Base-by-base conservation (phyloP, 192 early-diverging fungal genomes). In the Jimgerdemannia flammicorona region DNA sequence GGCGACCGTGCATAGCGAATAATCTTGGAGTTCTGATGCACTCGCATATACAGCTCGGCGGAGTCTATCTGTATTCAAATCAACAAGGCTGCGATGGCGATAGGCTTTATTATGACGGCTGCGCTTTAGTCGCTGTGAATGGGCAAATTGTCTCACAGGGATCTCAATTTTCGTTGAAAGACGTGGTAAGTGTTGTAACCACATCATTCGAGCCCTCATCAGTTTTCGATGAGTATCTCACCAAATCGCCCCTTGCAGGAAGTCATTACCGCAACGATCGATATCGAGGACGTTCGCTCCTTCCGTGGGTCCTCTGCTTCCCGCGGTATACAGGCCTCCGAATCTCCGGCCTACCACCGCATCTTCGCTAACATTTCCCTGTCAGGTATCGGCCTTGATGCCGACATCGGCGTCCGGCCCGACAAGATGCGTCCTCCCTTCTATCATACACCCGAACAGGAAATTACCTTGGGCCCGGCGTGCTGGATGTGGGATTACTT, bases 401-500 rank as follows among this genome's bases (percentile, higher is more conserved):
- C 59, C 4, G 80, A 80, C 43, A 74, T 81, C 39, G 77, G 78
- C 3, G 73, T 91, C 4, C 79, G 80, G 4, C 91, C 91, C 11
- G 86, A 89, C 0, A 66, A 81, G 49, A 73, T 87, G 2, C 76
- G 78, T 4, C 72, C 80, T 17, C 80, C 84, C 7, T 77, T 80
- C 40, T 94, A 91, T 76, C 93, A 94, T 65, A 84, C 86, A 0
- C 94, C 97, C 0, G 92, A 92, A 44, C 93, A 99, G 80, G 98
- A 99, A 76, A 97, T 99, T 74, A 84, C 92, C 10, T 76, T 94
- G 69, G 97, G 97, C 17, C 97, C 97, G 29, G 97, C 98, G 3
- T 99, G 98, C 87, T 99, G 98, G 98, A 87, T 99, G 29, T 99
- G 98, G 98, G 98, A 99, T 80, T 99, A 99, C 75, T 85, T 99